Conservation (phyloP, 2,329 filamentous ascomycete genomes). For the Colletotrichum orchidophilum region DNA sequence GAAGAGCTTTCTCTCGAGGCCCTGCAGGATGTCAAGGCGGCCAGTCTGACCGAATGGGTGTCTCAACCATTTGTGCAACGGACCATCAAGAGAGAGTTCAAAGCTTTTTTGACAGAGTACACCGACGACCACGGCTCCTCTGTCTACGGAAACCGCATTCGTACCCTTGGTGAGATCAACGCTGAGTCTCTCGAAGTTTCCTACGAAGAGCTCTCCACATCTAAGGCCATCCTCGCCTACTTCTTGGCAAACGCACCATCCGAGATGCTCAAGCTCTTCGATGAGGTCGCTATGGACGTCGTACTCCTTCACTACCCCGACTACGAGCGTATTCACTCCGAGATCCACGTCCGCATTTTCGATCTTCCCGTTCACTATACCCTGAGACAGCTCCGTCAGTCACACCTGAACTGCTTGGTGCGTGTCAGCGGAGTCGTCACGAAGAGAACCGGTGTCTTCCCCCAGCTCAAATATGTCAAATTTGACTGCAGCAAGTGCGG, state of each 20-base stretch:
- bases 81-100: slow-evolving; percentile 96
- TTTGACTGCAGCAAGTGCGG: slow-evolving; percentile 97
- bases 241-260: slow-evolving; percentile 95
- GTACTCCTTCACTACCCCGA: slow-evolving; percentile 96
- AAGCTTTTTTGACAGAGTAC: slow-evolving; percentile 95
- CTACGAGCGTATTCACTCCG: slow-evolving; percentile 96
- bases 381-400: slow-evolving; percentile 91
- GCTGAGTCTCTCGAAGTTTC: slow-evolving; percentile 96
- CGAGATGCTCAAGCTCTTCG: slow-evolving; percentile 96
- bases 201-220: slow-evolving; percentile 88
- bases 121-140: slow-evolving; percentile 89
- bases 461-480: slow-evolving; percentile 97
- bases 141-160: slow-evolving; percentile 93
- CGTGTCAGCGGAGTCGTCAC: slow-evolving; percentile 96
- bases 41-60: slow-evolving; percentile 95
- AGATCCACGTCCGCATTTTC: slow-evolving; percentile 97
- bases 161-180: slow-evolving; percentile 96
- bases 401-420: slow-evolving; percentile 94
- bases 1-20: slow-evolving; percentile 94
- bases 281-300: slow-evolving; percentile 96
- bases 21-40: slow-evolving; percentile 90
- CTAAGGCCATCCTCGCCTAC: slow-evolving; percentile 93
- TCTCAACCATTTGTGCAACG: slow-evolving; percentile 88
- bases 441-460: slow-evolving; percentile 92
- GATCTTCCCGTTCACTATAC: slow-evolving; percentile 96